A percentile compares a stretch with the other conserved stretches of the same genome.
phyloP scores from a whole-genome alignment of 73 alveolate genomes.

The Tetrahymena borealis region DNA sequence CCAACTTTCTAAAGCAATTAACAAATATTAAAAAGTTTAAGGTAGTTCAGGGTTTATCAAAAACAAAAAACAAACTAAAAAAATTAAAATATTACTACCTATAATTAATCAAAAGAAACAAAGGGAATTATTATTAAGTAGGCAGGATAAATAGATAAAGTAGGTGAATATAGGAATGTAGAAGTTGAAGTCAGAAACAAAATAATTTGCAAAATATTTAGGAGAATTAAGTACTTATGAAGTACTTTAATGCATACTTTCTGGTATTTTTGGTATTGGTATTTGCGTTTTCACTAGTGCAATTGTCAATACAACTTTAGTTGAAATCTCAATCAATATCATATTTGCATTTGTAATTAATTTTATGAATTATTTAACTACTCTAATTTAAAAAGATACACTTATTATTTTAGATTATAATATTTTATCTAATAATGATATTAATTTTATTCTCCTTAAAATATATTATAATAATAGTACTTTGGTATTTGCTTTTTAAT shows the following conservation, averaged over 20 bases:
- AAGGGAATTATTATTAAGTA: too few species aligned
- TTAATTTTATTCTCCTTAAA: neutral
- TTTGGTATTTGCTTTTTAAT: constrained; percentile 30
- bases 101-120: too few species aligned
- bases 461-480: constrained; percentile 2
- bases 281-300: constrained; percentile 2
- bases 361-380: neutral
- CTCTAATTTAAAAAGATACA: neutral
- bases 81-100: too few species aligned
- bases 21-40: too few species aligned
- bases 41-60: too few species aligned
- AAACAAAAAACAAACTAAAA: too few species aligned
- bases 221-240: neutral
- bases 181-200: neutral
- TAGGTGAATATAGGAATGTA: neutral
- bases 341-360: constrained; percentile 23
- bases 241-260: neutral
- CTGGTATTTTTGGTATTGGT: constrained; percentile 27
- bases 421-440: too few species aligned
- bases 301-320: constrained; percentile 33
- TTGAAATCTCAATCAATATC: constrained; percentile 18
- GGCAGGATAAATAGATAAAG: neutral
- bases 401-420: too few species aligned
- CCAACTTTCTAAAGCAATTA: too few species aligned
- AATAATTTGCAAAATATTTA: neutral